Evolutionary conservation across 768 basidiomycete species (phyloP).

Genomic region (Tephrocybe sp.): DNA sequence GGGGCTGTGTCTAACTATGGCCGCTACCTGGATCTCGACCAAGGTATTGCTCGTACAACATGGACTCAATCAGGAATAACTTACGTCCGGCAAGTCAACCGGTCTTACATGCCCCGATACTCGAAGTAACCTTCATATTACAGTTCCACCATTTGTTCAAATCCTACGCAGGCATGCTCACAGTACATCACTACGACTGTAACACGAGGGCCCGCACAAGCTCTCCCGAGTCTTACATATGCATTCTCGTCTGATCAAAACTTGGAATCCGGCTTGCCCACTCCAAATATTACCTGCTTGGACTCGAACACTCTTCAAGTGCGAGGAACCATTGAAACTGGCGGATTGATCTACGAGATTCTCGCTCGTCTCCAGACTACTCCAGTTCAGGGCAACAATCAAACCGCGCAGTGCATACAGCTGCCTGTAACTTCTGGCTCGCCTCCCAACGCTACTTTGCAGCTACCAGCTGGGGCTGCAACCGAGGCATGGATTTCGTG

Average conservation of each 20-base stretch:
- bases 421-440: conserved; percentile 26
- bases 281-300: conserved; percentile 60
- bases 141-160: conserved; percentile 57
- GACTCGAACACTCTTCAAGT: conserved; percentile 53
- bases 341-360: conserved; percentile 74
- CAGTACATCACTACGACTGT: conserved; percentile 45
- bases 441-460: conserved; percentile 43
- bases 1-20: conserved; percentile 44
- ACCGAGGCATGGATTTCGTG: conserved; percentile 64
- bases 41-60: conserved; percentile 50
- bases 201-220: conserved; percentile 2
- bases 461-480: conserved; percentile 36
- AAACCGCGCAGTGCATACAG: conserved; percentile 28
- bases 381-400: conserved; percentile 13
- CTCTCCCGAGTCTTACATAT: conserved; percentile 41
- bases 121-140: not conserved
- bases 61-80: conserved; percentile 54
- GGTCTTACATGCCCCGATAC: not conserved
- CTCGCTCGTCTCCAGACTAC: conserved; percentile 42
- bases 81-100: conserved; percentile 44
- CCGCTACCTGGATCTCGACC: conserved; percentile 71
- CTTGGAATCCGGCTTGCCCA: conserved; percentile 42
- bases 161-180: conserved; percentile 58
- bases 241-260: conserved; percentile 40
- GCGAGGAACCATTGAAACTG: conserved; percentile 41